These are phyloP conservation scores for Tephrocybe sp. DNA, from an alignment of 768 basidiomycete genomes.

Conservation along the genomic window DNA sequence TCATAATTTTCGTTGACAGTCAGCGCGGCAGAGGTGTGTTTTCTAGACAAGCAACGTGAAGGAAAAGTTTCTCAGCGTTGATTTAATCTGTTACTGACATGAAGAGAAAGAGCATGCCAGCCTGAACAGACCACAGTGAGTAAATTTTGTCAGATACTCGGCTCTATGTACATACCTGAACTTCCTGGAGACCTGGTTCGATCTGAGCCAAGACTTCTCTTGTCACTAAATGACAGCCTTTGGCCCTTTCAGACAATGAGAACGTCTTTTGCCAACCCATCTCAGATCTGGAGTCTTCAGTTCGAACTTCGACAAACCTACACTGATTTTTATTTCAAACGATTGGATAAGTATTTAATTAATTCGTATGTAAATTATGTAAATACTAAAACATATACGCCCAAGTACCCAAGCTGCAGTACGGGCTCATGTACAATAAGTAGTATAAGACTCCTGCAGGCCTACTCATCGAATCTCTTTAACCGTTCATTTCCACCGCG, in stretches of 20 bases:
- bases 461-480: slow-evolving; percentile 34
- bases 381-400: too few relatives aligned
- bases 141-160: not conserved
- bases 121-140: slow-evolving; percentile 34
- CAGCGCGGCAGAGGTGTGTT: slow-evolving; percentile 77
- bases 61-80: too few relatives aligned
- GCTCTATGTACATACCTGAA: slow-evolving; percentile 46
- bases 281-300: too few relatives aligned
- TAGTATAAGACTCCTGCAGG: too few relatives aligned
- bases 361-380: too few relatives aligned
- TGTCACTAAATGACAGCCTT: slow-evolving; percentile 85
- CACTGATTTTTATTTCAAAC: too few relatives aligned
- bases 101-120: slow-evolving; percentile 88
- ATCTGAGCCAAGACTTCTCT: slow-evolving; percentile 71
- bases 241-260: slow-evolving; percentile 48
- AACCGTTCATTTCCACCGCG: slow-evolving; percentile 75
- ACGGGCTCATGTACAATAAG: too few relatives aligned
- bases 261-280: slow-evolving; percentile 96
- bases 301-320: too few relatives aligned
- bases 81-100: slow-evolving; percentile 50
- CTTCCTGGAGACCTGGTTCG: slow-evolving; percentile 62
- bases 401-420: too few relatives aligned
- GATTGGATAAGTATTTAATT: too few relatives aligned
- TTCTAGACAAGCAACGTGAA: slow-evolving; percentile 25
- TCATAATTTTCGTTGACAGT: slow-evolving; percentile 93